phyloP scores from a whole-genome alignment of 352 stramenopile genomes.

The Phytophthora litchii region DNA sequence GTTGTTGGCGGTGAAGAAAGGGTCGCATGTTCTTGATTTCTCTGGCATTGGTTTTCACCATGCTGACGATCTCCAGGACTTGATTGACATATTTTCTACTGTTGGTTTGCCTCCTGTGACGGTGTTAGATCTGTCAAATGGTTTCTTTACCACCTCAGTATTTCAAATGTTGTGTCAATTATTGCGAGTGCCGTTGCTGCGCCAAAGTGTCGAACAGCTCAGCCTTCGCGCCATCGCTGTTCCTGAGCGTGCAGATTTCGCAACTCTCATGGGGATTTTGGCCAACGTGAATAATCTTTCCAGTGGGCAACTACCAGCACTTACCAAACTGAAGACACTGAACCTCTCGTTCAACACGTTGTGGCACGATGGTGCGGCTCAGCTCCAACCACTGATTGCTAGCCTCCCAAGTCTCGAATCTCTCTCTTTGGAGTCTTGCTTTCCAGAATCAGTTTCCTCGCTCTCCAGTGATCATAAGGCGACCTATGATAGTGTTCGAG shows the following conservation, averaged over 20 bases:
- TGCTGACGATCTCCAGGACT: slow-evolving; percentile 52
- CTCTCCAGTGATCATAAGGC: slow-evolving; percentile 3
- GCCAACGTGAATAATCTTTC: slow-evolving; percentile 5
- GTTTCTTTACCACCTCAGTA: slow-evolving; percentile 63
- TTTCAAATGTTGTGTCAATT: slow-evolving; percentile 59
- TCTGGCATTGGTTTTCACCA: slow-evolving; percentile 61
- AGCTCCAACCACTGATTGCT: slow-evolving; percentile 45
- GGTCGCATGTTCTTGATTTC: slow-evolving; percentile 51
- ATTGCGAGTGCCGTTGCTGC: slow-evolving; percentile 42
- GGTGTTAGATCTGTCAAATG: slow-evolving; percentile 59
- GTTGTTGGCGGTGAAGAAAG: slow-evolving; percentile 44
- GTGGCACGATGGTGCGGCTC: slow-evolving; percentile 38
- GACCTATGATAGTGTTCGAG: slow-evolving; percentile 30
- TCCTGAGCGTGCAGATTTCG: slow-evolving; percentile 54
- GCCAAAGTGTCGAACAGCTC: slow-evolving; percentile 40
- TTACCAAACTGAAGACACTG: slow-evolving; percentile 49
- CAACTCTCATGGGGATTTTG: slow-evolving; percentile 45
- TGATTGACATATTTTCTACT: slow-evolving; percentile 51
- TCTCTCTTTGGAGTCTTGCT: slow-evolving; percentile 67
- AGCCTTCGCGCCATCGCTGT: slow-evolving; percentile 55
- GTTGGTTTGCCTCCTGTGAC: slow-evolving; percentile 41
- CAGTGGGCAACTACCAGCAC: slow-evolving; percentile 17
- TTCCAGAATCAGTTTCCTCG: slow-evolving; percentile 24
- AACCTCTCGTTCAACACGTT: slow-evolving; percentile 81
- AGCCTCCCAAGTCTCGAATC: slow-evolving; percentile 42